Evolutionary conservation across 148 eudicot genomes (phyloP).

Genomic region (Fallopia convolvulus): DNA sequence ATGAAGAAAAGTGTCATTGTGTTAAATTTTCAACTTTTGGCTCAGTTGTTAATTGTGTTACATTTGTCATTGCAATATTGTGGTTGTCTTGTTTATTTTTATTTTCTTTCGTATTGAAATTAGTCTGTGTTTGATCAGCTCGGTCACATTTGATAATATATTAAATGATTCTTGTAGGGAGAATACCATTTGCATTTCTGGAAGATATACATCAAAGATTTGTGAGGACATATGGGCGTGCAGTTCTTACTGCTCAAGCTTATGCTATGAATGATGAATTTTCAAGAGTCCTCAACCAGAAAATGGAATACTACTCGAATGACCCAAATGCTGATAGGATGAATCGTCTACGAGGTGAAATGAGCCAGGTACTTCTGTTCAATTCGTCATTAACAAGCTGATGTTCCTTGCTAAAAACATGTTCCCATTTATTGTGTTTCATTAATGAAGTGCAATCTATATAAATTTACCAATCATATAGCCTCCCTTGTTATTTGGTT

Average conservation of each 20-base stretch:
- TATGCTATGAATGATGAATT: slow-evolving; percentile 98
- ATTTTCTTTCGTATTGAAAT: not conserved
- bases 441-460: not conserved
- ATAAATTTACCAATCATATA: not conserved
- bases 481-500: not conserved
- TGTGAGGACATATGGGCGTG: slow-evolving; percentile 85
- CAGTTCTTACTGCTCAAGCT: slow-evolving; percentile 73
- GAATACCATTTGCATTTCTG: slow-evolving; percentile 91
- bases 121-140: not conserved
- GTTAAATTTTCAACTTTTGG: not conserved
- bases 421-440: not conserved
- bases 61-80: not conserved
- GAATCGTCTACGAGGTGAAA: slow-evolving; percentile 87
- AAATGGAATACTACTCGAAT: slow-evolving; percentile 88
- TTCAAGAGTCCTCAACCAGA: slow-evolving; percentile 85
- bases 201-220: slow-evolving; percentile 95
- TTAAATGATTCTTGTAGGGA: slow-evolving; percentile 35
- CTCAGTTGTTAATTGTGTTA: not conserved
- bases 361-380: slow-evolving; percentile 60
- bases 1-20: no score
- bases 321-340: slow-evolving; percentile 93
- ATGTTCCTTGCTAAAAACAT: not conserved
- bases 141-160: not conserved
- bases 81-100: not conserved
- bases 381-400: not conserved